phyloP scores from a whole-genome alignment of 352 stramenopile genomes.

The Phytophthora ohioensis region DNA sequence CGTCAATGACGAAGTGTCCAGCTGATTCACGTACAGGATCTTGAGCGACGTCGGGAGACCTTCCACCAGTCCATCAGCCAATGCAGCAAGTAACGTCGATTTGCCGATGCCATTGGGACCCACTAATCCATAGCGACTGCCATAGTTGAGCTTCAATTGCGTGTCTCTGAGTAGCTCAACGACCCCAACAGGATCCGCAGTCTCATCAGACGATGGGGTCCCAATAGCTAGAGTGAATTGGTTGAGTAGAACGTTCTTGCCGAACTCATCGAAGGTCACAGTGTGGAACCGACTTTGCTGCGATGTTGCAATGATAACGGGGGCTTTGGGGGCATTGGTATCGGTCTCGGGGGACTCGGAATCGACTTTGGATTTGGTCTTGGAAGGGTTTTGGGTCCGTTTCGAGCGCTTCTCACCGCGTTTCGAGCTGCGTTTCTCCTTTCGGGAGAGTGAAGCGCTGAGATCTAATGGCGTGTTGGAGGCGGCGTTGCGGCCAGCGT shows the following conservation, averaged over 20 bases:
- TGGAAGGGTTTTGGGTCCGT: constrained; percentile 17
- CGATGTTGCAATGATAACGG: constrained; percentile 46
- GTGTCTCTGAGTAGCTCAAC: constrained; percentile 74
- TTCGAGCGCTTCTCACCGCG: constrained; percentile 27
- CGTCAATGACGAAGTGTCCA: constrained; percentile 57
- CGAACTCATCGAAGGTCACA: constrained; percentile 68
- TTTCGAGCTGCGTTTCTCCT: constrained; percentile 58
- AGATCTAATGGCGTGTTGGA: constrained; percentile 41
- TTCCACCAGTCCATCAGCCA: constrained; percentile 89
- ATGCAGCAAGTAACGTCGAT: constrained; percentile 94
- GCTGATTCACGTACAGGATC: constrained; percentile 70
- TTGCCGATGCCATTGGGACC: constrained; percentile 90
- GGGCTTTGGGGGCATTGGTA: constrained; percentile 8
- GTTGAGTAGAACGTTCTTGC: constrained; percentile 67
- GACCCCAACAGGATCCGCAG: constrained; percentile 25
- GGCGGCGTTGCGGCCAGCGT: constrained; percentile 25
- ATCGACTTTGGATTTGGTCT: constrained; percentile 17
- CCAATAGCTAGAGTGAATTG: constrained; percentile 61
- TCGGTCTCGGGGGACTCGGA: constrained; percentile 5
- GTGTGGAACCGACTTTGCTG: constrained; percentile 73
- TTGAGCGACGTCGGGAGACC: constrained; percentile 53
- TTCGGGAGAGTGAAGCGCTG: constrained; percentile 47
- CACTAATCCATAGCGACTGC: constrained; percentile 84
- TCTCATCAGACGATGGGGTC: constrained; percentile 14
- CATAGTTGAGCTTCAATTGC: constrained; percentile 79